Evolutionary conservation across 148 eudicot species (phyloP).

Genomic region (Suaeda aralocaspica): DNA sequence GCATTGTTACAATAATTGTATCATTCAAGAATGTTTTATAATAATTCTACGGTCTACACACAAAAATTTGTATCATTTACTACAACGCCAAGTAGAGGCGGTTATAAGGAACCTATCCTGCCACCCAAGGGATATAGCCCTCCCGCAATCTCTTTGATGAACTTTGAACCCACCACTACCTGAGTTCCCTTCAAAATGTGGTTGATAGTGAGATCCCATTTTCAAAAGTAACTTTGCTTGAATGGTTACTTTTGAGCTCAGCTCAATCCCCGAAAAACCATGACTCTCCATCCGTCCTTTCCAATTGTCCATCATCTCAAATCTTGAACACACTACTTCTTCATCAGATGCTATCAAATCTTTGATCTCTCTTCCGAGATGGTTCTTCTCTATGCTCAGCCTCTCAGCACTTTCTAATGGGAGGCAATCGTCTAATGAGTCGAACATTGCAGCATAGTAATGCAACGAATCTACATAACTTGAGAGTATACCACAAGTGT

Average conservation of each 20-base stretch:
- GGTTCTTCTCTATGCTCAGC: conserved; percentile 63
- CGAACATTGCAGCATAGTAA: conserved; percentile 78
- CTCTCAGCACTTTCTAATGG: conserved; percentile 58
- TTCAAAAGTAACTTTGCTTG: conserved; percentile 68
- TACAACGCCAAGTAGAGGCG: conserved; percentile 51
- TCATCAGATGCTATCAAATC: conserved; percentile 34
- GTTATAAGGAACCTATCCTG: conserved; percentile 58
- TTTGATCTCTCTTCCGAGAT: conserved; percentile 63
- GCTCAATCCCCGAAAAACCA: conserved; percentile 47
- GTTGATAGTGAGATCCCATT: conserved; percentile 53
- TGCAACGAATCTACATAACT: conserved; percentile 63
- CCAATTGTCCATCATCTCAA: conserved; percentile 67
- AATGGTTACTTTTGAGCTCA: conserved; percentile 53
- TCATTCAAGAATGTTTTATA: not conserved
- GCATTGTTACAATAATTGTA: conserved; percentile 4
- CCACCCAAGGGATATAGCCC: conserved; percentile 61
- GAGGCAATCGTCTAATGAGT: conserved; percentile 67
- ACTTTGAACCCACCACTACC: conserved; percentile 53
- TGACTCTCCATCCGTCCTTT: conserved; percentile 55
- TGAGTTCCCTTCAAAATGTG: conserved; percentile 41
- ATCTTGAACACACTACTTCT: conserved; percentile 23
- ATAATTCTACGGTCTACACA: not conserved
- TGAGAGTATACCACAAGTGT: conserved; percentile 38
- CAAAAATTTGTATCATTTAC: not conserved
- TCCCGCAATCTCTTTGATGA: conserved; percentile 45